A percentile compares a stretch with the other conserved stretches of the same genome.
Conservation (phyloP, 441 rosid species). For the Populus trichocarpa region DNA sequence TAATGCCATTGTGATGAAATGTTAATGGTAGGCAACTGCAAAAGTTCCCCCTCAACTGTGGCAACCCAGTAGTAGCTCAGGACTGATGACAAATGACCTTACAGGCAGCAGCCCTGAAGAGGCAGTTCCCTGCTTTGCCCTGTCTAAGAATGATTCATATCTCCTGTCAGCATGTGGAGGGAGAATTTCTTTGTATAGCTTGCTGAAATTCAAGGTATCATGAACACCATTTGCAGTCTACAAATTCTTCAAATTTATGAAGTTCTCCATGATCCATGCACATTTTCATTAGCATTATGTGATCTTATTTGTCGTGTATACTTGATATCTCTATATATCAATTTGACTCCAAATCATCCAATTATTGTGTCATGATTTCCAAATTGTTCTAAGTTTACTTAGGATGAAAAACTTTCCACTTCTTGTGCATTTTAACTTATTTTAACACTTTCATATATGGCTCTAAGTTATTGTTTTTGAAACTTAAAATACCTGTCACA, state of each 20-base stretch:
- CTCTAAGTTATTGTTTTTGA: background rate
- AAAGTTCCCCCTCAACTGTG: constrained; percentile 37
- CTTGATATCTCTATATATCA: background rate
- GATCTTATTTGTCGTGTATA: background rate
- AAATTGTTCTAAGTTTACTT: background rate
- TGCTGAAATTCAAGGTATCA: constrained; percentile 59
- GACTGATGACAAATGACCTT: constrained; percentile 51
- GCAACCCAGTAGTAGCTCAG: constrained; percentile 32
- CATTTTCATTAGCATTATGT: background rate
- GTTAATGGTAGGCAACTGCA: constrained; percentile 44
- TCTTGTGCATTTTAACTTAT: too few species aligned
- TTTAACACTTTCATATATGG: background rate
- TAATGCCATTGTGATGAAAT: background rate
- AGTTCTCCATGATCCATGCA: background rate
- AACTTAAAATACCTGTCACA: background rate
- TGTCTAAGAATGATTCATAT: constrained; percentile 58
- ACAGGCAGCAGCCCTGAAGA: constrained; percentile 36
- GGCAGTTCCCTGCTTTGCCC: constrained; percentile 49
- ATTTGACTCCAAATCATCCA: background rate
- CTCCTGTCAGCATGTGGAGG: constrained; percentile 65
- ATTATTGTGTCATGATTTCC: background rate
- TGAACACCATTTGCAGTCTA: background rate
- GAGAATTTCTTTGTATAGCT: constrained; percentile 54
- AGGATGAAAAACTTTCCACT: background rate
- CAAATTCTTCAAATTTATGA: background rate